Conservation (phyloP, 176 grass and related monocot species). For the Avena eriantha region DNA sequence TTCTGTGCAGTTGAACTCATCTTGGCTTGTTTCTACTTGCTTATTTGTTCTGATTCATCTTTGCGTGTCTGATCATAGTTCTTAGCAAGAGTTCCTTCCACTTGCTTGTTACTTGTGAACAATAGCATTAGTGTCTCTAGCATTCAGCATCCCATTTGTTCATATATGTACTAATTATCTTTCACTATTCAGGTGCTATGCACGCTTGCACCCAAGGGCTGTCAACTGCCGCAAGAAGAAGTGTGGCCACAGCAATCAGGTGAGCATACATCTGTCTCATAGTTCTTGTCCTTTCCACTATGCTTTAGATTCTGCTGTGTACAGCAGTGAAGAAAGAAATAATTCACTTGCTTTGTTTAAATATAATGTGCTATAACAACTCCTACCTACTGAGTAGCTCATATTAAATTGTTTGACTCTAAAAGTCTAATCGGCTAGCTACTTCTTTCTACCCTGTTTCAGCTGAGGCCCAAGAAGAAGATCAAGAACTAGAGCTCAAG, state of each 20-base stretch:
- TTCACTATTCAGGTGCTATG: slow-evolving; percentile 61
- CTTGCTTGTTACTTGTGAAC: neutral
- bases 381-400: too few species aligned
- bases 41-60: neutral
- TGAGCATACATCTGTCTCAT: too few species aligned
- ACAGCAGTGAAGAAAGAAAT: too few species aligned
- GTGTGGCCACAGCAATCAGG: slow-evolving; percentile 90
- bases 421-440: too few species aligned
- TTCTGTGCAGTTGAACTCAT: neutral
- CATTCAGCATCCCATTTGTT: neutral
- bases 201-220: slow-evolving; percentile 86
- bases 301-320: too few species aligned
- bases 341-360: too few species aligned
- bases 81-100: neutral
- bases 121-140: neutral
- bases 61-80: neutral
- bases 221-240: slow-evolving; percentile 99
- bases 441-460: neutral
- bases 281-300: too few species aligned
- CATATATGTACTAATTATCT: neutral
- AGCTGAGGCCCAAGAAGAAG: slow-evolving; percentile 99
- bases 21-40: neutral
- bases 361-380: too few species aligned
- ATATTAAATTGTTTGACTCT: too few species aligned
- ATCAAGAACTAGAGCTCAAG: slow-evolving; percentile 61